phyloP scores from a whole-genome alignment of 768 basidiomycete species.

The Leccinum broughii region DNA sequence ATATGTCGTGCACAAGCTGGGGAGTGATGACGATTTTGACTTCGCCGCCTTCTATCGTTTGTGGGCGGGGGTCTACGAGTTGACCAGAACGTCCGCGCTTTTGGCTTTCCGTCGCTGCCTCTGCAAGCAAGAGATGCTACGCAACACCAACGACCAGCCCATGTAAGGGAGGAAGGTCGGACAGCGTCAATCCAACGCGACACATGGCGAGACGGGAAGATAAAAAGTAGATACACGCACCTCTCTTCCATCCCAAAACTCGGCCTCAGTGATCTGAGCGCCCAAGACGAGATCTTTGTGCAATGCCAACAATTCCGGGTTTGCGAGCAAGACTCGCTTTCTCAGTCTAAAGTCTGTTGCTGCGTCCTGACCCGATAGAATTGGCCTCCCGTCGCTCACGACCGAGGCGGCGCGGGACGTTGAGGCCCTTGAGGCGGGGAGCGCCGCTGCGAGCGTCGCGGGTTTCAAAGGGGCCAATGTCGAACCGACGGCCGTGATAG shows the following conservation, averaged over 20 bases:
- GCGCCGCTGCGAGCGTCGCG: slow-evolving; percentile 32
- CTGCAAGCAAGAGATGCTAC: slow-evolving; percentile 75
- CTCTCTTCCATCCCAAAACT: slow-evolving; percentile 98
- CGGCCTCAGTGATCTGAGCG: slow-evolving; percentile 84
- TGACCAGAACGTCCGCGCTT: slow-evolving; percentile 82
- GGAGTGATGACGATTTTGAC: slow-evolving; percentile 89
- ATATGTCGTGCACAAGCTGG: slow-evolving; percentile 92
- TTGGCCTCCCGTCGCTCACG: slow-evolving; percentile 52
- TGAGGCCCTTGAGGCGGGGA: slow-evolving; percentile 42
- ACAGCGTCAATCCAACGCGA: background rate
- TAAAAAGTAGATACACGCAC: slow-evolving; percentile 40
- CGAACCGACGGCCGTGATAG: slow-evolving; percentile 15
- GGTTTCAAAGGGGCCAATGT: slow-evolving; percentile 24
- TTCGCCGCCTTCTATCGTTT: slow-evolving; percentile 81
- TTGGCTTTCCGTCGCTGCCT: slow-evolving; percentile 71
- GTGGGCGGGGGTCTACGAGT: slow-evolving; percentile 85
- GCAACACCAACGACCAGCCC: background rate
- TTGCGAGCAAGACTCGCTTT: slow-evolving; percentile 76
- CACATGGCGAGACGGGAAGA: background rate
- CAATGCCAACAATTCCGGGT: slow-evolving; percentile 74
- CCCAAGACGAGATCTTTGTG: slow-evolving; percentile 88
- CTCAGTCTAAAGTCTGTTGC: slow-evolving; percentile 70
- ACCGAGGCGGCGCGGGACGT: slow-evolving; percentile 66
- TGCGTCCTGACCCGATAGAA: slow-evolving; percentile 58
- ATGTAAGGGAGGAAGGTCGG: background rate